Evolutionary conservation across 371 early-diverging fungal species (phyloP).

Genomic region (Paraphysoderma sedebokerense): DNA sequence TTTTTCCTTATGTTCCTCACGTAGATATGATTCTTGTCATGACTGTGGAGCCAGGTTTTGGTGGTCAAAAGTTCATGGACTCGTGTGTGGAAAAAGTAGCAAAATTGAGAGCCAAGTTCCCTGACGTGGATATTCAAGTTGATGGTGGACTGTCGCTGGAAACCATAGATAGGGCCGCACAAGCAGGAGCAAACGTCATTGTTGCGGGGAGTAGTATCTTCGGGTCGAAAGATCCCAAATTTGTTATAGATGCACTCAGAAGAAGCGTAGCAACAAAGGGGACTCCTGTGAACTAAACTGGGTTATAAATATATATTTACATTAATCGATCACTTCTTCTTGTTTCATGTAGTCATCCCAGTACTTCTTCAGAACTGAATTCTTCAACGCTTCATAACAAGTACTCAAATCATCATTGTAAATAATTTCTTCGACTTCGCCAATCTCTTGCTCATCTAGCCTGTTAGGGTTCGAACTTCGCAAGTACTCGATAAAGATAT

Average conservation of each 20-base stretch:
- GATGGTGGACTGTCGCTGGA: constrained; percentile 89
- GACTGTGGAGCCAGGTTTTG: constrained; percentile 98
- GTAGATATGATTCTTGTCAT: constrained; percentile 90
- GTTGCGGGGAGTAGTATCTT: constrained; percentile 97
- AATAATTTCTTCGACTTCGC: constrained; percentile 20
- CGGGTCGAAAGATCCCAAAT: constrained; percentile 51
- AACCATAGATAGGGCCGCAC: constrained; percentile 69
- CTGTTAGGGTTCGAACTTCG: too few relatives aligned
- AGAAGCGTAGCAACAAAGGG: too few relatives aligned
- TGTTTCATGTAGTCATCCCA: neutral
- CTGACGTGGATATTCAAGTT: constrained; percentile 87
- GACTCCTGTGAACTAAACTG: too few relatives aligned
- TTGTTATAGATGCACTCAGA: constrained; percentile 32
- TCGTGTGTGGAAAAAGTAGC: constrained; percentile 70
- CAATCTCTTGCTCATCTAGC: too few relatives aligned
- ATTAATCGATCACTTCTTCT: too few relatives aligned
- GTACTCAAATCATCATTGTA: constrained; percentile 23
- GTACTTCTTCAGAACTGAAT: neutral
- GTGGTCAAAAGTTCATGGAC: constrained; percentile 85
- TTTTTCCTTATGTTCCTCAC: constrained; percentile 41
- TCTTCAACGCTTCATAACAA: constrained; percentile 15
- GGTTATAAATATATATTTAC: too few relatives aligned
- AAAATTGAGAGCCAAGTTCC: constrained; percentile 48
- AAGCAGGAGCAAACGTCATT: constrained; percentile 94
- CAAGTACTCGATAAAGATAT: too few relatives aligned